A percentile compares a stretch with the other conserved stretches of the same genome.
phyloP scores from a whole-genome alignment of 352 stramenopile species.

The Aphanomyces euteiches region DNA sequence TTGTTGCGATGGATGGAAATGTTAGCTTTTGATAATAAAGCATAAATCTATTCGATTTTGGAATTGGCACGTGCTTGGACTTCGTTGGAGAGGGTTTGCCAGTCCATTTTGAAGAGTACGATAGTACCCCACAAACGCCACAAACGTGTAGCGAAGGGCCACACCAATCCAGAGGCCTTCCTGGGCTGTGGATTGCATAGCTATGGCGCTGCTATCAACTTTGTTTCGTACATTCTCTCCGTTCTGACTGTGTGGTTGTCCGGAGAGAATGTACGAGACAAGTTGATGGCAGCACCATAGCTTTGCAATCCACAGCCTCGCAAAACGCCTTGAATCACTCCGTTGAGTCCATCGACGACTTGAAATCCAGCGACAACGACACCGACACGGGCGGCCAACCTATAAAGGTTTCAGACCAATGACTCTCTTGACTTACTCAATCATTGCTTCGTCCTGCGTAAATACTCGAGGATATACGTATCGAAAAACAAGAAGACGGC shows the following conservation, averaged over 20 bases:
- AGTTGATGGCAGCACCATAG: constrained; percentile 81
- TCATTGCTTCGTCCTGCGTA: constrained; percentile 37
- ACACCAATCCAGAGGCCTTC: constrained; percentile 81
- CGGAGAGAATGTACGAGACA: constrained; percentile 75
- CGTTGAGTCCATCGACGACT: constrained; percentile 73
- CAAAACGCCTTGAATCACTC: constrained; percentile 71
- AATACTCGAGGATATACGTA: constrained; percentile 36
- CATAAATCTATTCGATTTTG: not conserved
- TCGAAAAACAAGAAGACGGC: constrained; percentile 32
- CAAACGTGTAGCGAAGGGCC: constrained; percentile 28
- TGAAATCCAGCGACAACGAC: constrained; percentile 52
- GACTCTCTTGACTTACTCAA: constrained; percentile 14
- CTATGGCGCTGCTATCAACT: constrained; percentile 58
- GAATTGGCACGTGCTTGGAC: constrained; percentile 35
- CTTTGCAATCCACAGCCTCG: constrained; percentile 71
- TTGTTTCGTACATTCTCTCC: no score
- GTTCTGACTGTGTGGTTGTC: no score
- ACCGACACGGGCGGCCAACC: constrained; percentile 32
- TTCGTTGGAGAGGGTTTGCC: constrained; percentile 39
- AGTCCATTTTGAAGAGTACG: constrained; percentile 25
- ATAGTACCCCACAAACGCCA: not conserved
- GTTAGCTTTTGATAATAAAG: not conserved
- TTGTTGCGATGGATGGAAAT: not conserved
- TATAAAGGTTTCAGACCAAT: not conserved
- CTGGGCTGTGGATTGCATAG: constrained; percentile 62